These are phyloP conservation scores for Curvularia sp. DNA, from an alignment of 2,329 filamentous ascomycete species.

Conservation along the genomic window DNA sequence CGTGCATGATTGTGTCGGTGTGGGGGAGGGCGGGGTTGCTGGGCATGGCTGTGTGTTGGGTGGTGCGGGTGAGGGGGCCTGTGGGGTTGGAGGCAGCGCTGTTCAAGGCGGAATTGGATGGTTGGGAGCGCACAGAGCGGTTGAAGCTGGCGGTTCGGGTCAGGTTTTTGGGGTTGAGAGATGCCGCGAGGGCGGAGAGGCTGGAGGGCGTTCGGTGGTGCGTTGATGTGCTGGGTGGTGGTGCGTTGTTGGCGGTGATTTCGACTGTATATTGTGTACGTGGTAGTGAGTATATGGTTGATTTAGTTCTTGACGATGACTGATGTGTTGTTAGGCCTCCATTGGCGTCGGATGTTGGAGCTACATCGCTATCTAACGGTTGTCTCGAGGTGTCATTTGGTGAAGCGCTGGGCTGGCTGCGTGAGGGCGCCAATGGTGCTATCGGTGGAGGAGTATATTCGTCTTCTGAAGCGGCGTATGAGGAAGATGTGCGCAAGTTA, in stretches of 20 bases:
- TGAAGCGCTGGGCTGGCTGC: constrained; percentile 10
- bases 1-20: constrained; percentile 41
- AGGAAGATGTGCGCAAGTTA: constrained; percentile 2
- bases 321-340: constrained; percentile 2
- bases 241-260: not conserved
- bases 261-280: constrained; percentile 5
- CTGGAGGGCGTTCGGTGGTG: constrained; percentile 14
- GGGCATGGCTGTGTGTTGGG: constrained; percentile 30
- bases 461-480: constrained; percentile 13
- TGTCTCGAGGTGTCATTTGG: not conserved
- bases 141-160: constrained; percentile 18
- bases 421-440: constrained; percentile 25
- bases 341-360: not conserved
- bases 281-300: constrained; percentile 3
- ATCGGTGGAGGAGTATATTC: constrained; percentile 16
- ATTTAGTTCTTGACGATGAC: constrained; percentile 17
- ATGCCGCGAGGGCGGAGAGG: constrained; percentile 8
- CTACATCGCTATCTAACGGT: not conserved
- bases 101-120: constrained; percentile 10
- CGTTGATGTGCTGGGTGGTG: constrained; percentile 3
- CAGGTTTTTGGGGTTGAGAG: constrained; percentile 1
- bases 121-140: constrained; percentile 14
- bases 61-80: constrained; percentile 8
- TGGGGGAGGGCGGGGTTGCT: constrained; percentile 20
- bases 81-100: too few relatives aligned